Evolutionary conservation across 352 stramenopile species (phyloP), one percentile per base, ranked within the genome.

Genomic region (Phytophthora lateralis): DNA sequence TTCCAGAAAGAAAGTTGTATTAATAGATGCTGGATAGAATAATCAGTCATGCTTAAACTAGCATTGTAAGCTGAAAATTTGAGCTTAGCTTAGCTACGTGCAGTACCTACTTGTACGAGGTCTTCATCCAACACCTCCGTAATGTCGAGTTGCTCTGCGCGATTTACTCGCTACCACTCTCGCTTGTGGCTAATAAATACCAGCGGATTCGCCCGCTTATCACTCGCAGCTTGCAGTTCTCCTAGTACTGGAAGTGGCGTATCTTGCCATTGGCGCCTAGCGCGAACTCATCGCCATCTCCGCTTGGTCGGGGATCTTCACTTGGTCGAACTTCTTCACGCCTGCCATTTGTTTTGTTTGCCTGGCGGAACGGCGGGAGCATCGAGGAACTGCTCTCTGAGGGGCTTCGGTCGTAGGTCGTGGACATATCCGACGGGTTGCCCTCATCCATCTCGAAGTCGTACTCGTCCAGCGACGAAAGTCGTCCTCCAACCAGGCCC

Each of bases 401-500:
- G 24, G 64, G 66, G 43, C 64, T 78, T 34, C 64, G 54, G 44
- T 63, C 80, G 51, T 69, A 78, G 6, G 66, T 63, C 8, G 75
- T 76, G 4, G 77, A 80, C 45, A 75, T 42, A 49, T 85, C 70
- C 4, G 73, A 75, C 18, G 66, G 54, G 39, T 52, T 64, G 35
- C 52, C 43, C 15, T 73, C 54, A n/a, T 46, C 54, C 63, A 72
- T 73, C 29, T 71, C 66, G 10, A 73, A 63, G 43, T 87, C 78
- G 57, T 86, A 89, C 58, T 92, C 82, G 50, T 80, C 59, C 47
- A 92, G 65, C n/a, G 78, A 86, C 39, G 80, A 82, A 20, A 92
- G 70, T n/a, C 74, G 66, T 39, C 78, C 61, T 10, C 78, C 66
- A 24, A 73, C 61, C 11, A 77, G 53, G 8, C 67, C 66, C 18